Base-by-base conservation (phyloP, 495 filamentous ascomycete species). In the Bathelium albidoporum region DNA sequence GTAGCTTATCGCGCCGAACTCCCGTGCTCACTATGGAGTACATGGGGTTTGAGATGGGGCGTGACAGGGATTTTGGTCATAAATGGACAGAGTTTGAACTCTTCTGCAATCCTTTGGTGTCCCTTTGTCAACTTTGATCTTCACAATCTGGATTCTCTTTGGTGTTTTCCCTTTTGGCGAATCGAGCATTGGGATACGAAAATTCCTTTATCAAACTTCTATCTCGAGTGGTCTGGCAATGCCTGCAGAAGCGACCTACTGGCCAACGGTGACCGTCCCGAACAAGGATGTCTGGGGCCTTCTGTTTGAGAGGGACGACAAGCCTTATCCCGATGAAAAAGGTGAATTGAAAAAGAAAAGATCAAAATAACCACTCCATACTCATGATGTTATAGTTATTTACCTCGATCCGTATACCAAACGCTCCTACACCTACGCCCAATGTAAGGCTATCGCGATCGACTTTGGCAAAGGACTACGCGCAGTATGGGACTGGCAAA, bases 381-480 rank as follows among this genome's bases (percentile, higher is more conserved):
- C 11, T 24, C 24, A 41, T 16, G 16, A 24, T 20, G 61, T 39
- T 11, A 61, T 61, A 94, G 91, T 88, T 61, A 88, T 96, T 70
- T 91, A 89, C 74, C 77, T 84, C 62, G 90, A 95, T 76, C 82
- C 85, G 62, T 83, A 88, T 58, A 91, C 88, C 0, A 76, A 80
- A 43, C 85, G 89, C 28, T 80, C 81, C 16, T 88, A 95, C 73
- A 96, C 86, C 62, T 94, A 83, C 76, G 77, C 79, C n/a, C 78
- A 87, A 52, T 73, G 89, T 32, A 85, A 82, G 63, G 76, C 76
- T 39, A 81, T 83, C 18, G 86, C 89, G 2, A 73, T 85, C 58
- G 82, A 85, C 26, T 95, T 97, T 69, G 94, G 90, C 29, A 83
- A 85, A 59, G 94, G 91, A 0, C 78, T 97, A 12, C 86, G 85